Conservation (phyloP, 179 eudicot species). For the Corrigiola litoralis region DNA sequence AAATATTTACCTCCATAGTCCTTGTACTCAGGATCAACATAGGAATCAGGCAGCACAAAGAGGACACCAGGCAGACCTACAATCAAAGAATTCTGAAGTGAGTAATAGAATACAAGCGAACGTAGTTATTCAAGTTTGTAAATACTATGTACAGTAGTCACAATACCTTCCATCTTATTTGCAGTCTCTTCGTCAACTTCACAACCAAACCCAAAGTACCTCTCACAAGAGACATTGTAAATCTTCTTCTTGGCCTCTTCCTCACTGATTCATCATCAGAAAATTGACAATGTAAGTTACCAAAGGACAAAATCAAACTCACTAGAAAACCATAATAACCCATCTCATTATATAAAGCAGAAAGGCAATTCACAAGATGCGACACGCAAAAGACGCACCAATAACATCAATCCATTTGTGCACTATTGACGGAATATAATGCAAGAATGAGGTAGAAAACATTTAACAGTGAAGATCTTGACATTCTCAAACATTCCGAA, state of each 20-base stretch:
- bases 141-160: neutral
- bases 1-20: slow-evolving; percentile 77
- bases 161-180: slow-evolving; percentile 84
- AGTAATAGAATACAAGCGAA: neutral
- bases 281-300: neutral
- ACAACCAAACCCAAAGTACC: slow-evolving; percentile 96
- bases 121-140: neutral
- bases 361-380: too few species aligned
- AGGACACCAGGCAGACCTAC: slow-evolving; percentile 89
- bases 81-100: neutral
- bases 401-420: too few species aligned
- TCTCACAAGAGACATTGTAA: slow-evolving; percentile 88
- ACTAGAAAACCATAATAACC: too few species aligned
- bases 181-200: slow-evolving; percentile 95
- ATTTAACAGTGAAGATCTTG: too few species aligned
- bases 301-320: neutral
- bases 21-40: slow-evolving; percentile 91
- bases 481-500: too few species aligned
- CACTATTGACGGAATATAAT: too few species aligned
- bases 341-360: too few species aligned
- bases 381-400: too few species aligned
- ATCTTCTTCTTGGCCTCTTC: slow-evolving; percentile 92
- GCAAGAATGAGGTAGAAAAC: too few species aligned
- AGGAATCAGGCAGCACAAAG: slow-evolving; percentile 95
- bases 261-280: slow-evolving; percentile 41